These are phyloP conservation scores for Monosporascus sp. DNA, from an alignment of 2,329 filamentous ascomycete genomes.

Conservation along the genomic window DNA sequence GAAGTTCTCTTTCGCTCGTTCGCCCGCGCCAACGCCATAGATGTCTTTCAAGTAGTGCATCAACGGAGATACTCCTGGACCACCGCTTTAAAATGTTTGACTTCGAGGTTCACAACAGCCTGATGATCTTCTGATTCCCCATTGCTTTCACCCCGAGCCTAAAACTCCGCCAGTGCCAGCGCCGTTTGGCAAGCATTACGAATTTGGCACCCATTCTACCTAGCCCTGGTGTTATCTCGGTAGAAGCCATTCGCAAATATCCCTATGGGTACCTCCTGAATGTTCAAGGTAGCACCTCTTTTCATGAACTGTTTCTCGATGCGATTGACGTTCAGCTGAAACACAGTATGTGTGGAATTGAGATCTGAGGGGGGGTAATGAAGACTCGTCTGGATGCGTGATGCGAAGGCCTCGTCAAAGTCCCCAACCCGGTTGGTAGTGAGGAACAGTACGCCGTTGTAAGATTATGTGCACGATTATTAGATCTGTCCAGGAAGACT, in stretches of 20 bases:
- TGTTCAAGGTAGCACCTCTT: slow-evolving; percentile 14
- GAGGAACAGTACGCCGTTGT: slow-evolving; percentile 29
- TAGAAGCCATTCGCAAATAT: too few relatives aligned
- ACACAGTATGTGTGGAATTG: slow-evolving; percentile 13
- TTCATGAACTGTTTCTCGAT: slow-evolving; percentile 12
- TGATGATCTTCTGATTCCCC: too few relatives aligned
- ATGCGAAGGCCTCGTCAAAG: slow-evolving; percentile 34
- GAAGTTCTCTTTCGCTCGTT: too few relatives aligned
- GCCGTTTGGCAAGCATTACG: slow-evolving; percentile 22
- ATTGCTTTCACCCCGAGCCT: too few relatives aligned
- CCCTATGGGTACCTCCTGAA: slow-evolving; percentile 11
- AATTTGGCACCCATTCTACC: slow-evolving; percentile 22
- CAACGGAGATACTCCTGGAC: too few relatives aligned
- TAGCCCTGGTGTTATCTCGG: slow-evolving; percentile 8
- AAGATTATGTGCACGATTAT: too few relatives aligned
- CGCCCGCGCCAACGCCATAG: too few relatives aligned
- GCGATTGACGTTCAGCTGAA: slow-evolving; percentile 14
- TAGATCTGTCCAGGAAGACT: too few relatives aligned
- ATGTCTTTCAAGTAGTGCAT: too few relatives aligned
- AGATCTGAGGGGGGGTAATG: slow-evolving; percentile 20
- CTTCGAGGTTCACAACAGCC: too few relatives aligned
- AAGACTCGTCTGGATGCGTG: slow-evolving; percentile 28
- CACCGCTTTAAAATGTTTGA: too few relatives aligned
- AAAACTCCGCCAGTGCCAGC: slow-evolving; percentile 12
- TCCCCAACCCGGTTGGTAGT: slow-evolving; percentile 35